Percentiles rank a stretch among this genome's conserved stretches.
Evolutionary conservation across 2,329 filamentous ascomycete species (phyloP).

Genomic region (Ambrosiella beaveri): DNA sequence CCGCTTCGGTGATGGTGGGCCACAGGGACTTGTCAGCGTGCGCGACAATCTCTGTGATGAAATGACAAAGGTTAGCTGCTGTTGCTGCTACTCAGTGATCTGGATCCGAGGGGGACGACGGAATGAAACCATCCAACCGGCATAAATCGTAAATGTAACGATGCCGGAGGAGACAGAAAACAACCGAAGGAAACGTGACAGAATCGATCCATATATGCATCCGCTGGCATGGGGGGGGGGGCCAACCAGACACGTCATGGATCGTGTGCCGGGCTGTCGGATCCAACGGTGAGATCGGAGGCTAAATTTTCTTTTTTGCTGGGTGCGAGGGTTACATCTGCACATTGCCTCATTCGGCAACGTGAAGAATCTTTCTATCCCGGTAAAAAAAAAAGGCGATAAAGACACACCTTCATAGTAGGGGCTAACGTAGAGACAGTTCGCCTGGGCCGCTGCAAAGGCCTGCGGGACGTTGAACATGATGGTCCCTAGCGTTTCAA

Average conservation of each 20-base stretch:
- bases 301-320: too few species aligned
- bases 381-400: not conserved
- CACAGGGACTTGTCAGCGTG: constrained; percentile 27
- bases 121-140: too few species aligned
- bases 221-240: not conserved
- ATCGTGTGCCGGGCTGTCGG: not conserved
- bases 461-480: constrained; percentile 31
- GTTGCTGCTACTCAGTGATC: not conserved
- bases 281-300: not conserved
- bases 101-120: too few species aligned
- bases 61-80: constrained; percentile 2
- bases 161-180: not conserved
- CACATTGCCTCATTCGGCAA: too few species aligned
- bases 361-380: not conserved
- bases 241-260: not conserved
- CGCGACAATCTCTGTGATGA: constrained; percentile 23
- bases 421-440: constrained; percentile 30
- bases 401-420: constrained; percentile 27
- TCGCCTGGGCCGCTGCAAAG: constrained; percentile 31
- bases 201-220: not conserved
- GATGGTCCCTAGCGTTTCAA: constrained; percentile 30
- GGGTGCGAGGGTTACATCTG: too few species aligned
- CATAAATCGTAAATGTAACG: too few species aligned
- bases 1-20: constrained; percentile 30
- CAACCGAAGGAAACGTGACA: not conserved